These are phyloP conservation scores for Dictyostelium discoideum DNA, from an alignment of 78 protist genomes.

Conservation along the genomic window dicty_2.7 NC_007088.5:4112501-4113000, in stretches of 20 bases:
- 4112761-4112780: neutral
- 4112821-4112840: neutral
- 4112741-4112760: neutral
- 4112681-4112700: neutral
- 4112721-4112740: neutral
- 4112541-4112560: slow-evolving; percentile 5
- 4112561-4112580: neutral
- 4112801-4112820: neutral
- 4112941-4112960: neutral
- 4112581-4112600: neutral
- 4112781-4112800: neutral
- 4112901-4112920: neutral
- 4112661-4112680: neutral
- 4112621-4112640: neutral
- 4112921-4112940: neutral
- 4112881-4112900: neutral
- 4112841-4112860: neutral
- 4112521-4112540: neutral
- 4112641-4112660: neutral
- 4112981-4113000: neutral
- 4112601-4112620: neutral
- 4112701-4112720: neutral
- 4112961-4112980: neutral
- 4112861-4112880: neutral
- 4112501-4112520: neutral